Conservation (phyloP, 495 filamentous ascomycete genomes). For the Echria macrotheca region DNA sequence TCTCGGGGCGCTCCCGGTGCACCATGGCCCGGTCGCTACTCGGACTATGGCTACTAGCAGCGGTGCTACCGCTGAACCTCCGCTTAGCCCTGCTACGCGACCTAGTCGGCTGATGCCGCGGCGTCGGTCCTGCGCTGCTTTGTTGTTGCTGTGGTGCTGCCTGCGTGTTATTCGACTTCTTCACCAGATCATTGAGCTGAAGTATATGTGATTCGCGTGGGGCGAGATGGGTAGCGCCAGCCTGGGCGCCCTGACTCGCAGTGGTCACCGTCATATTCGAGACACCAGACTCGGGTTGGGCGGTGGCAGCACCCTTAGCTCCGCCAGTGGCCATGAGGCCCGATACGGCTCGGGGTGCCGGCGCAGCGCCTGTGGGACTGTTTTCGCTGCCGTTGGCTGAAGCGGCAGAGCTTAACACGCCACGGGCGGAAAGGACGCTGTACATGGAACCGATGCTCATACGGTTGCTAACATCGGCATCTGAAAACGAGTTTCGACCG, state of each 20-base stretch:
- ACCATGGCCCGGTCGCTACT: slow-evolving; percentile 46
- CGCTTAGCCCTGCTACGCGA: slow-evolving; percentile 70
- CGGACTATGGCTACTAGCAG: slow-evolving; percentile 63
- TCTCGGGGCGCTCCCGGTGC: slow-evolving; percentile 32
- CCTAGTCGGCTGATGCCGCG: slow-evolving; percentile 44
- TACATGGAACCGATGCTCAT: slow-evolving; percentile 62
- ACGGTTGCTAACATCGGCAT: slow-evolving; percentile 50
- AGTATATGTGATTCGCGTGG: slow-evolving; percentile 36
- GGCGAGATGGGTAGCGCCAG: slow-evolving; percentile 37
- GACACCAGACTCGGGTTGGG: slow-evolving; percentile 45
- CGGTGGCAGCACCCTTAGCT: slow-evolving; percentile 29
- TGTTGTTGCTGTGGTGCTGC: slow-evolving; percentile 9
- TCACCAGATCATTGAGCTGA: slow-evolving; percentile 33
- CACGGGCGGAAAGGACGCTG: slow-evolving; percentile 54
- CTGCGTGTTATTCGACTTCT: slow-evolving; percentile 9
- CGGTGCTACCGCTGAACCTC: slow-evolving; percentile 71
- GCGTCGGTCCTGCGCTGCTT: slow-evolving; percentile 13
- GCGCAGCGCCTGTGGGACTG: slow-evolving; percentile 22
- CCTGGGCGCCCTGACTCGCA: slow-evolving; percentile 29
- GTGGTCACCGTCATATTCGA: slow-evolving; percentile 53
- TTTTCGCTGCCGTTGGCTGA: slow-evolving; percentile 39
- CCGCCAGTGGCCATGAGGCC: slow-evolving; percentile 32
- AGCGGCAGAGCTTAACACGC: slow-evolving; percentile 37
- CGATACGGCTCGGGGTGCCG: slow-evolving; percentile 24
- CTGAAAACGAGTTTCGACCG: slow-evolving; percentile 30